Base-by-base conservation (phyloP, 148 eudicot genomes). In the Rhododendron ferrugineum region DNA sequence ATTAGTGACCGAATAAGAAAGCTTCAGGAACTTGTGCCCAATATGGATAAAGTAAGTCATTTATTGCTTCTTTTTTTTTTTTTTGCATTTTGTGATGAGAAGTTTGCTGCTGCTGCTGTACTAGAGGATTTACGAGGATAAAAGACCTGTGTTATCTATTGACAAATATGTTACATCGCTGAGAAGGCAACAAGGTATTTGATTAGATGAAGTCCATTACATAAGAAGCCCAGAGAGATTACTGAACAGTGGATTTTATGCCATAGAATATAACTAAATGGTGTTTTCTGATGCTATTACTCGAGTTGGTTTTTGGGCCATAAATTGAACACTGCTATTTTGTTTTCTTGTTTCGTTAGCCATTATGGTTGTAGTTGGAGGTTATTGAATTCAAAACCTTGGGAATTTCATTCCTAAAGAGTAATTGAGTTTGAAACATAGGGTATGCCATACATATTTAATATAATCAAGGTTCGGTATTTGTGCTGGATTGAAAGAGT, bases 21-120 rank as follows among this genome's bases (percentile, higher is more conserved):
- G 92, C 95, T 96, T 85, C 98, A 96, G 88, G 98, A 96, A 78
- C 93, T 96, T 68, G 98, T 96, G 81, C 98, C 98, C 83, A 96
- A 96, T 87, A 96, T 96, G 98, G 98, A 96, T 58, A 96, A 94
- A 93, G 98, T 96, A 86, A 11, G 42, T 81, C 44, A 36, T 56
- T 76, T 78, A 44, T 32, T 46, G 49, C 49, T 46, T 40, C 42
- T 9, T 10, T 9, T 44, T 20, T 1, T 4, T 58, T 58, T 20
- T 58, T 22, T 58, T 58, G 62, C 5, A 15, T 5, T 79, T 28
- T 52, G 20, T 54, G 23, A 46, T 14, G 64, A 80, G 34, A 78
- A 54, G 14, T 80, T 80, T 52, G 64, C 34, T 30, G 82, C 66
- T 4, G 32, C 56, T 1, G 32, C 8, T 13, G 10, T 20, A 42